A percentile compares a stretch with the other conserved stretches of the same genome.
Evolutionary conservation across 805 yeast species (phyloP).

Genomic region (Ogataea trehaloabstinens): DNA sequence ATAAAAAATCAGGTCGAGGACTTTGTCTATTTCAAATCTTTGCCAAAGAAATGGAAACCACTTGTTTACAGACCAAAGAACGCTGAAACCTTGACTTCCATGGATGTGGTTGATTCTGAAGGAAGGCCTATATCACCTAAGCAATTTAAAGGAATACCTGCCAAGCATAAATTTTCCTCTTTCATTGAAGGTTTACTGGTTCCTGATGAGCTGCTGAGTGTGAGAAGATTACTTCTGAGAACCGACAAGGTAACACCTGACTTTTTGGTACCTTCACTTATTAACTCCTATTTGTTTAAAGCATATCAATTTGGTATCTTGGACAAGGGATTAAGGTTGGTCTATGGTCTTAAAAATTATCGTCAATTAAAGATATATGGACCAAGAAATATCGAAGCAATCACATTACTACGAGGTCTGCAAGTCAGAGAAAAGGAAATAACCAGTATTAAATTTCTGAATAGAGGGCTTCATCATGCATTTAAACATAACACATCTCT

Average conservation of each 20-base stretch:
- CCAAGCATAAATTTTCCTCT: conserved; percentile 20
- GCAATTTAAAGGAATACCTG: conserved; percentile 25
- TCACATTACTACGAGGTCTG: conserved; percentile 24
- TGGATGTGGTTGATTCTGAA: conserved; percentile 23
- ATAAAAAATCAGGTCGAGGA: conserved; percentile 31
- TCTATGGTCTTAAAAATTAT: conserved; percentile 20
- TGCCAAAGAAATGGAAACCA: conserved; percentile 22
- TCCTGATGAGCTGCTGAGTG: conserved; percentile 23
- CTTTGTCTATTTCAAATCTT: conserved; percentile 23
- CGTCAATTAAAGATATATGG: conserved; percentile 11
- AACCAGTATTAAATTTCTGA: conserved; percentile 15
- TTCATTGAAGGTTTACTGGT: conserved; percentile 25
- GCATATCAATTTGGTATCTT: conserved; percentile 23
- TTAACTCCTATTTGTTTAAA: conserved; percentile 27
- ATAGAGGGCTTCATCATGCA: conserved; percentile 13
- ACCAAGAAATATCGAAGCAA: conserved; percentile 22
- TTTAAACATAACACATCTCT: conserved; percentile 12
- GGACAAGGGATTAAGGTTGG: conserved; percentile 15
- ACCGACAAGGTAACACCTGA: conserved; percentile 18
- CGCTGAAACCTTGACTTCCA: conserved; percentile 18
- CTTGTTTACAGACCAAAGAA: conserved; percentile 26
- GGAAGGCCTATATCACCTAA: conserved; percentile 29
- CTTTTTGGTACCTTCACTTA: conserved; percentile 20
- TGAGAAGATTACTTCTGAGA: conserved; percentile 14
- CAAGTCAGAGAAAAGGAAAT: conserved; percentile 13